Percentiles rank a stretch among this genome's conserved stretches.
Conservation (phyloP, 805 yeast genomes). For the Candida incommunis region DNA sequence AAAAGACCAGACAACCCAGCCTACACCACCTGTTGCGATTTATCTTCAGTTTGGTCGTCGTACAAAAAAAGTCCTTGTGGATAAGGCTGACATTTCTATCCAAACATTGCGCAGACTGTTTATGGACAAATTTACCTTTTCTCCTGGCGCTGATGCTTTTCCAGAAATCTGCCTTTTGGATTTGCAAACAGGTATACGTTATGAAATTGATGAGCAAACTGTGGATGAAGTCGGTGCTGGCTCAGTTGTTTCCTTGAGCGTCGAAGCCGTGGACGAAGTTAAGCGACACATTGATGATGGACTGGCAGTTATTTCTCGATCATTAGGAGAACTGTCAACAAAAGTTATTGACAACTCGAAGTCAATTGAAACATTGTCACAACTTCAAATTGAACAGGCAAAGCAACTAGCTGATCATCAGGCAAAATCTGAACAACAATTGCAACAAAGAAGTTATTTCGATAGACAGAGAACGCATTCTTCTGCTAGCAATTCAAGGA, state of each 20-base stretch:
- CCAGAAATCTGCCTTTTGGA: constrained; percentile 73
- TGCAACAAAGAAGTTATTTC: not conserved
- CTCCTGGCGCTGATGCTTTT: constrained; percentile 53
- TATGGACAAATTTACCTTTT: constrained; percentile 75
- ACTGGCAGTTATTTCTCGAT: constrained; percentile 10
- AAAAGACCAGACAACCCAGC: not conserved
- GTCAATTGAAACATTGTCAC: constrained; percentile 5
- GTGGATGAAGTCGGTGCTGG: constrained; percentile 48
- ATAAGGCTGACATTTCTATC: constrained; percentile 23
- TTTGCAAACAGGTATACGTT: constrained; percentile 41
- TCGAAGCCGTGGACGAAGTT: constrained; percentile 28
- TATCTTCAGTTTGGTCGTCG: constrained; percentile 21
- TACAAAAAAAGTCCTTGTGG: constrained; percentile 12
- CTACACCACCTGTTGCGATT: constrained; percentile 8
- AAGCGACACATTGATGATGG: constrained; percentile 19
- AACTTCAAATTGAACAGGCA: not conserved
- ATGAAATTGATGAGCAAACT: constrained; percentile 63
- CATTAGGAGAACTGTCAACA: constrained; percentile 14
- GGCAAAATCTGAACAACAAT: constrained; percentile 24
- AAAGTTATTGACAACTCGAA: constrained; percentile 13
- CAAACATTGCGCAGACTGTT: constrained; percentile 41
- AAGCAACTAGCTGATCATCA: constrained; percentile 3
- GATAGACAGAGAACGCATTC: not conserved
- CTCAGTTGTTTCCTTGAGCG: constrained; percentile 40
- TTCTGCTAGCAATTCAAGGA: not conserved